Evolutionary conservation across 1,284 basidiomycete species (phyloP), one percentile per base, ranked within the genome.

Genomic region (Apiotrichum domesticum): DNA sequence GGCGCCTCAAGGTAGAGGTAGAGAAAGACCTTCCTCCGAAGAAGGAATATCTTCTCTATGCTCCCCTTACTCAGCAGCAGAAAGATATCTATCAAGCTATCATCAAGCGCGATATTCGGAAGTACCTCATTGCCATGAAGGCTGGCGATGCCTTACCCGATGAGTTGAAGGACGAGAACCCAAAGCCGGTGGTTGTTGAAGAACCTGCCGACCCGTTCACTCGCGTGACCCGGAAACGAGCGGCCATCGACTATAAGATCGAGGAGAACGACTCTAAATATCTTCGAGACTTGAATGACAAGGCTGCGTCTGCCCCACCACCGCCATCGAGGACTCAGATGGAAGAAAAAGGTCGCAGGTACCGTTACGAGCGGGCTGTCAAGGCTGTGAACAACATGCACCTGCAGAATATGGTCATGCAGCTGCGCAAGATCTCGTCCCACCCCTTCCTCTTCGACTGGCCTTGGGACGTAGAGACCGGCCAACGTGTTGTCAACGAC

Each of bases 11-110:
- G 75, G 85, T 80, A 21, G 95, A 98, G 62, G 94, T 98, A 8
- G 90, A 93, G 71, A 82, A 84, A 54, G 81, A 84, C 52, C 80
- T 98, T 8, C 82, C 83, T 9, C 78, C 78, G 14, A 97, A 97
- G 80, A 97, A 95, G 76, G 94, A 97, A 77, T 97, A 98, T 65
- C 84, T 96, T 4, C 81, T 97, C 0, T 96, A 95, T 64, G 91
- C 93, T 0, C 93, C 92, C 1, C 79, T 97, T 6, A 95, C 86
- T 46, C 79, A 84, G 46, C 80, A 81, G 46, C 94, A 98, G 68
- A 85, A 87, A 54, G 84, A 89, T 57, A 79, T 95, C 13, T 97
- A 96, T 69, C 86, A 94, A 58, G 84, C 84, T 6, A 84, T 91
- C 34, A 77, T 91, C 8, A 79, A 82, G 33, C 85, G 88, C 0